A percentile compares a stretch with the other conserved stretches of the same genome.
Conservation (phyloP, 169 alveolate genomes). For the Plasmodium knowlesi region DNA sequence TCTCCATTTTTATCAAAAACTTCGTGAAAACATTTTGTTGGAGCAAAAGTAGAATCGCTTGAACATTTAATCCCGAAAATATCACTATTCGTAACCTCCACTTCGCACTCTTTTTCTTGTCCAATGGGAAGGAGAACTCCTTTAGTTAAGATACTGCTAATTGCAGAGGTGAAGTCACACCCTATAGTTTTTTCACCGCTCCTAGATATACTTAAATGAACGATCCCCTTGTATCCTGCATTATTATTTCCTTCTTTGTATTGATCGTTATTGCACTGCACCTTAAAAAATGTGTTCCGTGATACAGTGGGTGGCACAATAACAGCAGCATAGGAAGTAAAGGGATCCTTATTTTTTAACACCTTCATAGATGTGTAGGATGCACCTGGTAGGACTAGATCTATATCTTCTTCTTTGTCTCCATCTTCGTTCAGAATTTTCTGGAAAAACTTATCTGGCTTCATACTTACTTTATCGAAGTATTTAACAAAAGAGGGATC, state of each 20-base stretch:
- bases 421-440: background rate
- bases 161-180: slow-evolving; percentile 33
- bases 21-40: slow-evolving; percentile 33
- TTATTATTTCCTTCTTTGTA: slow-evolving; percentile 11
- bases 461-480: background rate
- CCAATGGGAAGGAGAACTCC: background rate
- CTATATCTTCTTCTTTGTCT: background rate
- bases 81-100: slow-evolving; percentile 8
- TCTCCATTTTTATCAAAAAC: background rate
- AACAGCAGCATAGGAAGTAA: slow-evolving; percentile 31
- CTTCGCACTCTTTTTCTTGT: background rate
- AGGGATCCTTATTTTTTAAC: slow-evolving; percentile 16
- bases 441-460: slow-evolving; percentile 22
- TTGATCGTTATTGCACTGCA: slow-evolving; percentile 38
- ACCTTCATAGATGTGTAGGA: slow-evolving; percentile 9
- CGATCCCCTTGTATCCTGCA: slow-evolving; percentile 53
- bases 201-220: background rate
- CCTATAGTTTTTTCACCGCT: slow-evolving; percentile 27
- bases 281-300: slow-evolving; percentile 4
- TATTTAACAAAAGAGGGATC: slow-evolving; percentile 3
- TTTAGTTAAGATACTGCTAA: background rate
- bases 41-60: slow-evolving; percentile 8
- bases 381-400: slow-evolving; percentile 10
- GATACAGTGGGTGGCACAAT: slow-evolving; percentile 33
- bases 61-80: slow-evolving; percentile 29